A percentile compares a stretch with the other conserved stretches of the same genome.
phyloP scores from a whole-genome alignment of 306 rosid genomes.

The Dryas octopetala region DNA sequence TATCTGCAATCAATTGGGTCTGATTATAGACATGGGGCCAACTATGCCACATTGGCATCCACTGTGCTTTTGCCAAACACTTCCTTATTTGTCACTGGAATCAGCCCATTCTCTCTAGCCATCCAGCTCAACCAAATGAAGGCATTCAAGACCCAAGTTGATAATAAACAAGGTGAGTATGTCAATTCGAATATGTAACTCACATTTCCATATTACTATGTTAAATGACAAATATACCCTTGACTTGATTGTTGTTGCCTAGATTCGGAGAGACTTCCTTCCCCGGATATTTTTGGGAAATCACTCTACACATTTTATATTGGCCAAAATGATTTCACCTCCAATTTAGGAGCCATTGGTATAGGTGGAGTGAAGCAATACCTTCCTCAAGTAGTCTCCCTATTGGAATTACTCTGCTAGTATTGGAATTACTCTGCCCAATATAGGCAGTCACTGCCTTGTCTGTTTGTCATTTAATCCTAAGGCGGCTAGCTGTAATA shows the following conservation, averaged over 20 bases:
- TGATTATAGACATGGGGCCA: constrained; percentile 62
- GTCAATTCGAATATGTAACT: background rate
- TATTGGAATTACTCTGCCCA: too few species aligned
- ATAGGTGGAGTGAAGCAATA: constrained; percentile 45
- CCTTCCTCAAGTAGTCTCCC: constrained; percentile 62
- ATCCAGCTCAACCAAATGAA: constrained; percentile 76
- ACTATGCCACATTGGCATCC: constrained; percentile 69
- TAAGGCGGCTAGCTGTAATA: too few species aligned
- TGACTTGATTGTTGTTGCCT: constrained; percentile 1
- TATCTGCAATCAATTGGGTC: constrained; percentile 70
- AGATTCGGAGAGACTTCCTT: constrained; percentile 55
- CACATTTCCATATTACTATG: background rate
- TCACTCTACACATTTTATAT: constrained; percentile 68
- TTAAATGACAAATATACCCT: background rate
- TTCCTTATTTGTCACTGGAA: constrained; percentile 54
- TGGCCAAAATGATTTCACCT: constrained; percentile 94
- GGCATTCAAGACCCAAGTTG: constrained; percentile 64
- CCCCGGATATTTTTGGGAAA: constrained; percentile 56
- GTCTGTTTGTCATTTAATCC: too few species aligned
- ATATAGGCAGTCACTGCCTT: too few species aligned
- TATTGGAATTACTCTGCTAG: too few species aligned
- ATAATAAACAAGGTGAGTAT: constrained; percentile 35
- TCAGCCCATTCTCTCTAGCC: constrained; percentile 76
- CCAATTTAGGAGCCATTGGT: constrained; percentile 62
- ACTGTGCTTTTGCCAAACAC: constrained; percentile 68